Evolutionary conservation across 805 yeast genomes (phyloP), one percentile per base, ranked within the genome.

Genomic region (Starmerella apis): DNA sequence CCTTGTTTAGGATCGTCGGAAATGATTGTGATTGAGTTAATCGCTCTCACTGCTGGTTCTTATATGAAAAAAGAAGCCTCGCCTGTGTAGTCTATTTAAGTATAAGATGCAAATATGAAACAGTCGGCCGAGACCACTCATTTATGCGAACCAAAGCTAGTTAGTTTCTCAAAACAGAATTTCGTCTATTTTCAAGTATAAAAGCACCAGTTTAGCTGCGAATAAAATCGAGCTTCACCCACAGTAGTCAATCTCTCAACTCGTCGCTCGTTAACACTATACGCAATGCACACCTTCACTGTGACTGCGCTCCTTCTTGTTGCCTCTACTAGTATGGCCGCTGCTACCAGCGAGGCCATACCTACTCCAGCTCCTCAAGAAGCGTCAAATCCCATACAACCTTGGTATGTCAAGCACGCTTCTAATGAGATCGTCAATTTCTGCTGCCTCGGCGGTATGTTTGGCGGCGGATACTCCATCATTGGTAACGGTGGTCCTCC

Each of bases 391-490:
- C 20, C 41, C 14, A n/a, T 11, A 13, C 52, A 33, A 23, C 56
- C 56, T 5, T 53, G 56, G 56, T 47, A 47, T 31, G 50, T 53
- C 20, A 46, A 50, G 43, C 50, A 47, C 16, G 54, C 51, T 10
- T 53, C 56, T 2, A 44, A 41, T 18, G 46, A 50, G 30, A 52
- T 53, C 35, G 56, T 53, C 16, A 31, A 53, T 25, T 35, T 39
- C 46, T 53, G 56, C 52, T 49, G 37, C 44, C 28, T 43, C 16
- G 48, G 48, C 43, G 50, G 48, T 32, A 16, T 48, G 46, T 35
- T 49, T 45, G 49, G 46, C 18, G 54, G 51, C 5, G 49, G 49
- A 11, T 44, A 31, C 43, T 8, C 46, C 30, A 43, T 44, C 6
- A 18, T 35, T 10, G 51, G 51, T 16, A 22, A 22, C 33, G 23